Percentiles rank a stretch among this genome's conserved stretches.
Conservation (phyloP, 371 early-diverging fungal genomes). For the Mucor racemosus region DNA sequence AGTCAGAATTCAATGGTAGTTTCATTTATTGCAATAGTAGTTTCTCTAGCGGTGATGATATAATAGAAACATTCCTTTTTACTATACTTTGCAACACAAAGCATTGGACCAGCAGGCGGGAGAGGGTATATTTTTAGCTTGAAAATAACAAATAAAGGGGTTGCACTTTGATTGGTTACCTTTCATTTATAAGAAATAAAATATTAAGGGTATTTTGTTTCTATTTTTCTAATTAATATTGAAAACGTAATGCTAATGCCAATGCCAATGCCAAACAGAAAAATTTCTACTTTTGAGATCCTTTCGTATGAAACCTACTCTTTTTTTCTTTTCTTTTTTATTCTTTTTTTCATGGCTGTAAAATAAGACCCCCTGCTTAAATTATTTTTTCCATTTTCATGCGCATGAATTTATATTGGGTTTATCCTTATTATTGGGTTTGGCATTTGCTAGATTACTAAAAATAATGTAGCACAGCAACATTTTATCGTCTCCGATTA, state of each 20-base stretch:
- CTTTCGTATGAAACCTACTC: too few species aligned
- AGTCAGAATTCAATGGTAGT: background rate
- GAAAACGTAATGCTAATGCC: background rate
- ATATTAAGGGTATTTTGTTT: slow-evolving; percentile 1
- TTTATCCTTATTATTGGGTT: background rate
- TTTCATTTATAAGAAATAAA: background rate
- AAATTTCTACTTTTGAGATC: background rate
- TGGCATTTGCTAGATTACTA: slow-evolving; percentile 8
- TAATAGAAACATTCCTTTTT: background rate
- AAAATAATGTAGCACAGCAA: slow-evolving; percentile 2
- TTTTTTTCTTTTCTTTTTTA: too few species aligned
- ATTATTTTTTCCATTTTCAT: slow-evolving; percentile 2
- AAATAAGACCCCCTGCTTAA: background rate
- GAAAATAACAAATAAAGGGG: background rate
- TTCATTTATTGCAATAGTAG: background rate
- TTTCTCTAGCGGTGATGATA: background rate
- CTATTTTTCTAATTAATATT: background rate
- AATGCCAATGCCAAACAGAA: background rate
- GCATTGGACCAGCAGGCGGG: background rate
- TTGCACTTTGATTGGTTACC: background rate
- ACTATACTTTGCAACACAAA: background rate
- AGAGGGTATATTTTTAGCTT: background rate
- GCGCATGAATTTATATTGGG: slow-evolving; percentile 9
- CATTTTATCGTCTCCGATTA: background rate
- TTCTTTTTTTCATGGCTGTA: too few species aligned